Conservation (phyloP, 148 eudicot species). For the Mesembryanthemum crystallinum region DNA sequence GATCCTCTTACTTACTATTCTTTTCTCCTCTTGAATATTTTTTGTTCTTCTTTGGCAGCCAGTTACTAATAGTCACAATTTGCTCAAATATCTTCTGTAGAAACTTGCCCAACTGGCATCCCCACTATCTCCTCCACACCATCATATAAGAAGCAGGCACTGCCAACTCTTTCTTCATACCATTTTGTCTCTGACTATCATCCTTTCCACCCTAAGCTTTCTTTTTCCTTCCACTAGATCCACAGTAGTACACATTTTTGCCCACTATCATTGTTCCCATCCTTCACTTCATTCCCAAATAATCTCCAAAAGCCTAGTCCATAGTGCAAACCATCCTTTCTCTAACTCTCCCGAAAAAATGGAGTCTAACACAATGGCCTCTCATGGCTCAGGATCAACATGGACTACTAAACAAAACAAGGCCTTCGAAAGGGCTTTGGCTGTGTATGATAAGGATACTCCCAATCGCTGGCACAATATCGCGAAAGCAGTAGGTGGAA, state of each 20-base stretch:
- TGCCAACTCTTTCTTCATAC: constrained; percentile 37
- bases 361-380: constrained; percentile 26
- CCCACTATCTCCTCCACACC: constrained; percentile 30
- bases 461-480: constrained; percentile 55
- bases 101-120: constrained; percentile 37
- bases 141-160: constrained; percentile 41
- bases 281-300: neutral
- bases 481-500: constrained; percentile 48
- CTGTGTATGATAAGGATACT: constrained; percentile 48
- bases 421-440: constrained; percentile 50
- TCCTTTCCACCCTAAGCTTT: neutral
- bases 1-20: constrained; percentile 12
- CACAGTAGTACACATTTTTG: neutral
- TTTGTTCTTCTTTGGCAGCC: constrained; percentile 43
- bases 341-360: neutral
- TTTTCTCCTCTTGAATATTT: constrained; percentile 8
- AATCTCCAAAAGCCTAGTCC: neutral
- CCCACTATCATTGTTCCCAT: neutral
- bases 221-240: neutral
- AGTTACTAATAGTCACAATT: constrained; percentile 33
- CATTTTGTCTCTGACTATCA: constrained; percentile 16
- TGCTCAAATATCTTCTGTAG: constrained; percentile 16
- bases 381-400: constrained; percentile 25
- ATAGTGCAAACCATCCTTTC: neutral
- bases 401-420: constrained; percentile 54